Base-by-base conservation (phyloP, 1,284 basidiomycete species). In the Thecaphora thlaspeos region DNA sequence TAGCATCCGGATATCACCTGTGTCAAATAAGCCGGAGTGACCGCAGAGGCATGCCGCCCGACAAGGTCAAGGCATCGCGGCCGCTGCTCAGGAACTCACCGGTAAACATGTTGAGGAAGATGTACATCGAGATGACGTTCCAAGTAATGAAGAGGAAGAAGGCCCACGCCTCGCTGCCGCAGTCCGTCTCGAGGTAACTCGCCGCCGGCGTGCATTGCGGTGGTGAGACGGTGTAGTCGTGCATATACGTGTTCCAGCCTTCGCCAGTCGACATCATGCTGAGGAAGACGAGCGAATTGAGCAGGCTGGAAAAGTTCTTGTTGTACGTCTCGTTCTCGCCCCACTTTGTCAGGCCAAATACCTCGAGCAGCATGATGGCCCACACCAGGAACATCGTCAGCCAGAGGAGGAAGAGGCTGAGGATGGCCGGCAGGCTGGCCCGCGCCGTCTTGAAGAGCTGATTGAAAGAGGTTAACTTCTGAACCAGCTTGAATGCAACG, bases 391-490 rank as follows among this genome's bases (percentile, higher is more conserved):
- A 97, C 44, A 98, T 79, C 30, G 90, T 87, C 23, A 94, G 80
- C 94, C 94, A 98, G 3, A 98, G 83, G 3, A 87, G 83, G 65
- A 97, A 84, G 56, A 97, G 81, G 68, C 88, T 92, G 40, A 90
- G 72, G 57, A 98, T 94, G 19, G 88, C 87, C 0, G 90, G 90
- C 28, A 96, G 80, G 80, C 90, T 92, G 41, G 91, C 86, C 17
- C 90, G 84, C 1, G 91, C 90, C 8, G 92, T 96, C 80, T 96
- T 96, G 84, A 97, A 97, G 18, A 98, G 82, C 80, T 95, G 91
- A 72, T 97, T 97, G 55, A 98, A 82, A 61, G 86, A 87, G 71
- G 91, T 88, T 57, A 87, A 88, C 46, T 89, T 84, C 76, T 96
- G 91, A 1, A 96, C 90, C 21, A 98, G 84, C 80, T 98, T 98